A percentile compares a stretch with the other conserved stretches of the same genome.
Conservation (phyloP, 768 basidiomycete genomes). For the Auriscalpium microsporum region DNA sequence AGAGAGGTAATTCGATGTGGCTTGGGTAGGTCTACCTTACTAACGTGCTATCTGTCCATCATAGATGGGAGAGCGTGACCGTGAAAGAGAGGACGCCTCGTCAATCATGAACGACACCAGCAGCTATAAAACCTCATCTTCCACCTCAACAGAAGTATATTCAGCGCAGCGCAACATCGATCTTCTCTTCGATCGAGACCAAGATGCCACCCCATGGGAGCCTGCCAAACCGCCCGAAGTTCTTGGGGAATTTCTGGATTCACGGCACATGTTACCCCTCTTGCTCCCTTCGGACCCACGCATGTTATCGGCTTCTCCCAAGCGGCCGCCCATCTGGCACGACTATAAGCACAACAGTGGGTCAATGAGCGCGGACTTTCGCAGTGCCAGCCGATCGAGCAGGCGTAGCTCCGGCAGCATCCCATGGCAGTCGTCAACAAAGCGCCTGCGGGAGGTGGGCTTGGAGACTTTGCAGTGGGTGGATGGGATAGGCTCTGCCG, state of each 20-base stretch:
- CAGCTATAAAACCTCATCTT: constrained; percentile 23
- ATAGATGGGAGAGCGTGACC: constrained; percentile 62
- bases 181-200: constrained; percentile 62
- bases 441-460: constrained; percentile 53
- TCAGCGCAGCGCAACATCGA: constrained; percentile 57
- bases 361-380: constrained; percentile 19
- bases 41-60: background rate
- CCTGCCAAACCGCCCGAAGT: constrained; percentile 72
- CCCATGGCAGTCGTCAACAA: constrained; percentile 51
- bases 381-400: constrained; percentile 30
- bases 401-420: constrained; percentile 32
- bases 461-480: constrained; percentile 59
- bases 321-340: constrained; percentile 30
- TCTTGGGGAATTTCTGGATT: constrained; percentile 87
- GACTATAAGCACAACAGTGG: constrained; percentile 23
- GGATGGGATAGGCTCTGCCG: constrained; percentile 53
- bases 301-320: constrained; percentile 63
- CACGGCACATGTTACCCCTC: constrained; percentile 86
- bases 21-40: background rate
- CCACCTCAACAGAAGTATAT: constrained; percentile 24
- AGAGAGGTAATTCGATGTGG: constrained; percentile 53
- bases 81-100: constrained; percentile 55
- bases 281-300: constrained; percentile 75
- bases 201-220: constrained; percentile 65
- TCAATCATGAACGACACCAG: constrained; percentile 20